These are phyloP conservation scores for Solanum paucissectum DNA, from an alignment of 257 asterid genomes.

Conservation along the genomic window DNA sequence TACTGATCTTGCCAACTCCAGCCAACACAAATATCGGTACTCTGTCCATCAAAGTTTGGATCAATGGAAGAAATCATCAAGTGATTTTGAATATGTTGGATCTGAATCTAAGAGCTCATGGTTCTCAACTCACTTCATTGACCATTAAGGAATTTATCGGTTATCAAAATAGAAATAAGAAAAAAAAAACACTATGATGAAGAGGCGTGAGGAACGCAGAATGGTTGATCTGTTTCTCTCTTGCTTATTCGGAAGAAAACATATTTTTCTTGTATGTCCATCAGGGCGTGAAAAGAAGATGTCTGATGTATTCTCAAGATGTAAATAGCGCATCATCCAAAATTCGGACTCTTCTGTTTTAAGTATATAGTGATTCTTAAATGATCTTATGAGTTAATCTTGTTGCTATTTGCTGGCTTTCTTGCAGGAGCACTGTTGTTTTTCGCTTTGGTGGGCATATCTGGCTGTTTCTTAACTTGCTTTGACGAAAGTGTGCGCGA, in stretches of 20 bases:
- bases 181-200: background rate
- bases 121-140: background rate
- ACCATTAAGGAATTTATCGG: background rate
- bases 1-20: no score
- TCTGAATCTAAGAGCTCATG: background rate
- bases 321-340: background rate
- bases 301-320: background rate
- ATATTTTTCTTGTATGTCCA: background rate
- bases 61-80: background rate
- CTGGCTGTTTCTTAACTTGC: slow-evolving; percentile 92
- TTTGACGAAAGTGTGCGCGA: slow-evolving; percentile 86
- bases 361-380: background rate
- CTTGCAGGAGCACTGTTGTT: slow-evolving; percentile 77
- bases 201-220: background rate
- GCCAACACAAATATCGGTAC: background rate
- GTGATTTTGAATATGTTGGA: background rate
- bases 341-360: background rate
- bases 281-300: background rate
- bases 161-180: background rate
- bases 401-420: background rate
- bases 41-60: background rate
- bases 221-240: background rate
- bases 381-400: background rate
- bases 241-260: background rate
- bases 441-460: slow-evolving; percentile 77